Evolutionary conservation across 768 basidiomycete genomes (phyloP).

Genomic region (Boletales sp.): DNA sequence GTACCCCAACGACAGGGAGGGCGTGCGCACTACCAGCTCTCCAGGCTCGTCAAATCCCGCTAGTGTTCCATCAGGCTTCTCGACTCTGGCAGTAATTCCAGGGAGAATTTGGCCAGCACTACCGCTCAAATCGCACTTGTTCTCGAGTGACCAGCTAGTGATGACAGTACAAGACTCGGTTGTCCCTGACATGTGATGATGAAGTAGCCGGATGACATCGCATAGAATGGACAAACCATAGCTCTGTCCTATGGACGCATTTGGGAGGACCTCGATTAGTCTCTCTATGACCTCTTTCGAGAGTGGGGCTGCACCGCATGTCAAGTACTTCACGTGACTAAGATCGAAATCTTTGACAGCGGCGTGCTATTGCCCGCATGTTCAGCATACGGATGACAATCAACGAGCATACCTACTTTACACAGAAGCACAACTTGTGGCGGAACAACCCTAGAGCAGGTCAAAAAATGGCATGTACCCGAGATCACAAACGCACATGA

Average conservation of each 20-base stretch:
- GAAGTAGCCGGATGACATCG: background rate
- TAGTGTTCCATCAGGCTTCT: conserved; percentile 54
- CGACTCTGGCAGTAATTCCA: conserved; percentile 52
- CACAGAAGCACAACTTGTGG: conserved; percentile 48
- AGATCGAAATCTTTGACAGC: conserved; percentile 38
- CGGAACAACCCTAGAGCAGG: conserved; percentile 37
- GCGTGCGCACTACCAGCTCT: conserved; percentile 57
- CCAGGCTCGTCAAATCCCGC: conserved; percentile 58
- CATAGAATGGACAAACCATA: conserved; percentile 40
- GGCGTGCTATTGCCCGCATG: conserved; percentile 30
- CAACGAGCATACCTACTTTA: conserved; percentile 38
- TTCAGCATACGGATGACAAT: background rate
- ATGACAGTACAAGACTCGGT: conserved; percentile 62
- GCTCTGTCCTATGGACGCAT: conserved; percentile 53
- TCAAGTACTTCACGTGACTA: conserved; percentile 35
- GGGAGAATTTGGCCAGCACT: conserved; percentile 58
- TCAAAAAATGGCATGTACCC: background rate
- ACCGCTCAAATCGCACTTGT: conserved; percentile 47
- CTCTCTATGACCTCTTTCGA: conserved; percentile 47
- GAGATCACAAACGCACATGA: conserved; percentile 27
- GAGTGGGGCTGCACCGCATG: conserved; percentile 57
- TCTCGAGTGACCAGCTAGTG: conserved; percentile 41
- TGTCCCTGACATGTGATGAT: conserved; percentile 39
- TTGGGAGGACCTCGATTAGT: conserved; percentile 44
- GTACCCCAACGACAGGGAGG: conserved; percentile 59